Base-by-base conservation (phyloP, 2,329 filamentous ascomycete species). In the Talaromyces sp. region DNA sequence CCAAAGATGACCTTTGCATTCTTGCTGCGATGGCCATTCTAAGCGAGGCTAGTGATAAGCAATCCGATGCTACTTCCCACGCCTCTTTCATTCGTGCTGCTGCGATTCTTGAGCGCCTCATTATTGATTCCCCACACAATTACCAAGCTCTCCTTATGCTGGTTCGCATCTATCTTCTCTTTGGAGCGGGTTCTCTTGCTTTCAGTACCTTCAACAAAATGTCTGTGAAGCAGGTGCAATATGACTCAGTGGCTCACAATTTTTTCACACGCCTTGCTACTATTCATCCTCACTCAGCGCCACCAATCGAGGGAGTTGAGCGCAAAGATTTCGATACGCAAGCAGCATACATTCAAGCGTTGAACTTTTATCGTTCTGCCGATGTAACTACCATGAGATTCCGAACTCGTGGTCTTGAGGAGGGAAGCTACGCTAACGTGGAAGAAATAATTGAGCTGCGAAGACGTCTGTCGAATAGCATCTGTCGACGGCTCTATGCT, bases 141-240 rank as follows among this genome's bases (percentile, higher is more conserved):
- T 80, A 79, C 48, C 67, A 75, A 51, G 71, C 75, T 6, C 65
- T 77, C 4, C 63, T 80, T 24, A 66, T 77, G 14, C 65, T 80
- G 24, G 69, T 77, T 7, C 70, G 75, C 27, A 68, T 78, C 22
- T 77, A 77, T 50, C 62, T 75, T 20, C 66, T 73, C 40, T 60
- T 79, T 10, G 77, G 77, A 17, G 72, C 74, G 24, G 71, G 75
- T 7, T 78, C 76, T 24, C 67, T 77, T 16, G 77, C 77, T n/a
- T 62, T 80, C 57, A 71, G 68, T 36, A 70, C 68, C 10, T 80
- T 79, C 60, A 66, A 68, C 54, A 74, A 71, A 51, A 69, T 80
- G 16, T 75, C 74, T 14, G 68, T 80, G 46, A 80, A 80, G 58
- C 77, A 80, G 48, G 59, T 80, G 53, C 77, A 80, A 60, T 76